Evolutionary conservation across 2,329 filamentous ascomycete genomes (phyloP).

Genomic region (Phialophora chinensis): DNA sequence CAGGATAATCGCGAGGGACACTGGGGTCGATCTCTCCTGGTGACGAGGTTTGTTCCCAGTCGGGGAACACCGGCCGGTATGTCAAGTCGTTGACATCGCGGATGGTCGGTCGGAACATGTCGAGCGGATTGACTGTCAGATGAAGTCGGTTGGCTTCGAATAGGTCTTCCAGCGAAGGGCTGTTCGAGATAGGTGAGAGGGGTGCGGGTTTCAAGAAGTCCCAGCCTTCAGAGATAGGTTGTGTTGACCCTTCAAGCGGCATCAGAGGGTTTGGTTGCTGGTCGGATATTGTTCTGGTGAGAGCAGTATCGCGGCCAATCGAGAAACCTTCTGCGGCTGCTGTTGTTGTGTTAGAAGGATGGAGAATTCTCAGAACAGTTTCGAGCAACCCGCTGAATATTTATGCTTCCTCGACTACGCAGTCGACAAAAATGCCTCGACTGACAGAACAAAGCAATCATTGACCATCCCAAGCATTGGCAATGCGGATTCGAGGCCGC

Average conservation of each 20-base stretch:
- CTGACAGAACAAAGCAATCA: background rate
- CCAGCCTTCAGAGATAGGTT: conserved; percentile 9
- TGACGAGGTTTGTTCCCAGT: background rate
- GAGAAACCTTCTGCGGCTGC: conserved; percentile 4
- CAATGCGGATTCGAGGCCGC: background rate
- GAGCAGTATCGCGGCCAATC: background rate
- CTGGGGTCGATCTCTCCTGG: background rate
- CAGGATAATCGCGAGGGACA: background rate
- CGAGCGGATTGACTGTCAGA: conserved; percentile 15
- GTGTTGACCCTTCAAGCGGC: conserved; percentile 20
- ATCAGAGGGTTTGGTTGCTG: conserved; percentile 1
- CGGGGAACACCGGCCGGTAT: background rate
- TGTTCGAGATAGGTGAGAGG: background rate
- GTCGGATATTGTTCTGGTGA: background rate
- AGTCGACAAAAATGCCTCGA: background rate
- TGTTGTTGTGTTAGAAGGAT: conserved; percentile 21
- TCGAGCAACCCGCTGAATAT: background rate
- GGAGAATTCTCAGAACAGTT: background rate
- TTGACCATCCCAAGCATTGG: background rate
- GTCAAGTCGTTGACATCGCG: background rate
- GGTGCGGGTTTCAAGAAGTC: background rate
- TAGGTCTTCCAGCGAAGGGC: conserved; percentile 4
- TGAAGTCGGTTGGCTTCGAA: conserved; percentile 14
- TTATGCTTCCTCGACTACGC: background rate
- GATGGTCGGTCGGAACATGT: conserved; percentile 4